phyloP scores from a whole-genome alignment of 805 yeast species.

The Hanseniaspora clermontiae region DNA sequence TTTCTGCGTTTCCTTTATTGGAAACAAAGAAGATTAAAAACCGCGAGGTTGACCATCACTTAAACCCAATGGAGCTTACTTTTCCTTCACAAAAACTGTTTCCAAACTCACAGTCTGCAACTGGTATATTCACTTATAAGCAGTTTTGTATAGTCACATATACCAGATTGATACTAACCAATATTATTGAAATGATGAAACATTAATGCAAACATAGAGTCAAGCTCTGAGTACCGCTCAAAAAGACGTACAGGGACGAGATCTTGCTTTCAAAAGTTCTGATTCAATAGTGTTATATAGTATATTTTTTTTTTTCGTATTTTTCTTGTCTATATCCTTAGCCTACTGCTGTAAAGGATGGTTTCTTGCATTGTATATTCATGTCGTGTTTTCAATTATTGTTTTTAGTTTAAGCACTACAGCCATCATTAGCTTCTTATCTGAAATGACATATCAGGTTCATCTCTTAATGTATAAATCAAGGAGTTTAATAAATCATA shows the following conservation, averaged over 20 bases:
- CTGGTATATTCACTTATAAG: not conserved
- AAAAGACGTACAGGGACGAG: slow-evolving; percentile 43
- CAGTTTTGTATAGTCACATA: slow-evolving; percentile 46
- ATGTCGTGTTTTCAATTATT: not conserved
- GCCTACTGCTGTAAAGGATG: too few species aligned
- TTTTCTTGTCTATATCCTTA: not conserved
- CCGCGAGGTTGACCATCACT: slow-evolving; percentile 18
- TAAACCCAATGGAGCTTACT: slow-evolving; percentile 83
- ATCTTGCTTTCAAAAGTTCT: slow-evolving; percentile 36
- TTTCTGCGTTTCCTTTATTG: not conserved
- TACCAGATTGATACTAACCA: slow-evolving; percentile 37
- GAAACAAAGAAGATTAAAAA: slow-evolving; percentile 9
- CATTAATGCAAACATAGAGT: slow-evolving; percentile 70
- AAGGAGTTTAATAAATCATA: too few species aligned
- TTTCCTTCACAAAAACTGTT: slow-evolving; percentile 41
- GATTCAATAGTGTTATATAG: slow-evolving; percentile 1
- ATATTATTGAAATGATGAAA: slow-evolving; percentile 46
- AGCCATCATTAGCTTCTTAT: too few species aligned
- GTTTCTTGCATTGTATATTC: not conserved
- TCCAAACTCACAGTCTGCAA: slow-evolving; percentile 14
- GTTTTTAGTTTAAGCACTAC: not conserved
- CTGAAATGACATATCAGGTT: too few species aligned
- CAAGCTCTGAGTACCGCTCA: slow-evolving; percentile 62
- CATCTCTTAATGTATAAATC: too few species aligned
- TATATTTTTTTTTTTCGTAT: not conserved